These are phyloP conservation scores for Pleurotus ostreatus DNA, from an alignment of 768 basidiomycete species.

Conservation along the genomic window DNA sequence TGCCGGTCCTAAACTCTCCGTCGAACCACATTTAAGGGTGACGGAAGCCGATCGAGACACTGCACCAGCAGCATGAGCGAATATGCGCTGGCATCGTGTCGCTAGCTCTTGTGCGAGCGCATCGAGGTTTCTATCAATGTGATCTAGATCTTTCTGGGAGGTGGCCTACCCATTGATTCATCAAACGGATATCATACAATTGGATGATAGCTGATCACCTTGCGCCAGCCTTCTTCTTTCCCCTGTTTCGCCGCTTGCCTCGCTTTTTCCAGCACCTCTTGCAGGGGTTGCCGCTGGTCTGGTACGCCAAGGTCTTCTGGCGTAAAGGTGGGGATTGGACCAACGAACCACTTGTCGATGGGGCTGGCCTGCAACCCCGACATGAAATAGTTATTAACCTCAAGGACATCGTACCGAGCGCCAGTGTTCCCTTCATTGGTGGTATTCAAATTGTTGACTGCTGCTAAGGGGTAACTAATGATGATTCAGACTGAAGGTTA, in stretches of 20 bases:
- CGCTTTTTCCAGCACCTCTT: conserved; percentile 43
- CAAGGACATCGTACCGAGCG: conserved; percentile 67
- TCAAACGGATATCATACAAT: conserved; percentile 21
- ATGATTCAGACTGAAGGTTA: neutral
- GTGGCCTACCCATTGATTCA: conserved; percentile 37
- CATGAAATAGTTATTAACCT: conserved; percentile 78
- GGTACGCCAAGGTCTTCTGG: conserved; percentile 46
- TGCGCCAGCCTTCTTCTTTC: conserved; percentile 47
- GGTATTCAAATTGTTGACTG: conserved; percentile 43
- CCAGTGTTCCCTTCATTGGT: conserved; percentile 45
- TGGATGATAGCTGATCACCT: conserved; percentile 8
- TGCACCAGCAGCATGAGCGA: conserved; percentile 59
- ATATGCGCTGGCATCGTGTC: conserved; percentile 54
- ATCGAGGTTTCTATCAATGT: conserved; percentile 67
- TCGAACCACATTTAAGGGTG: conserved; percentile 26
- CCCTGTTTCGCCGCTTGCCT: conserved; percentile 39
- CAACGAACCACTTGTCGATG: conserved; percentile 80
- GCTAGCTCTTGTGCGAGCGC: conserved; percentile 61
- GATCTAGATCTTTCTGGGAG: conserved; percentile 45
- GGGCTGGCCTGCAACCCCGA: conserved; percentile 63
- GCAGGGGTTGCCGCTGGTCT: conserved; percentile 28
- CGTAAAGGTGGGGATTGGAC: conserved; percentile 50
- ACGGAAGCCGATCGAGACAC: conserved; percentile 57
- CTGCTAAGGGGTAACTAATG: conserved; percentile 12
- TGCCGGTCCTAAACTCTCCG: conserved; percentile 25